A percentile compares a stretch with the other conserved stretches of the same genome.
Conservation (phyloP, 176 grass and related monocot species). For the Saccharum officinarum region DNA sequence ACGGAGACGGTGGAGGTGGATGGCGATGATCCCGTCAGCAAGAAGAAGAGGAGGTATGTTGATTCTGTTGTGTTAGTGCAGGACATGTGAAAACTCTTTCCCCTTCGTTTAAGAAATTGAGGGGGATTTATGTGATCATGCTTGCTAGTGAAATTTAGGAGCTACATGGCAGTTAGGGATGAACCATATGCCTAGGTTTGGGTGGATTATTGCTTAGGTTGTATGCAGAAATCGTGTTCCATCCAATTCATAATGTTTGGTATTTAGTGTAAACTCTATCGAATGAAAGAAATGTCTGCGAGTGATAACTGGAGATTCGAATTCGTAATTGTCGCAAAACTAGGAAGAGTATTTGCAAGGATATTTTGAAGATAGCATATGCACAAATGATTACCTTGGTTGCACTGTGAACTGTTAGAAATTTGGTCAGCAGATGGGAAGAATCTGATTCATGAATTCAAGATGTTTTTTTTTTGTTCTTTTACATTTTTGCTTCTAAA, state of each 20-base stretch:
- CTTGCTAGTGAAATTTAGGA: no score
- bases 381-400: neutral
- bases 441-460: neutral
- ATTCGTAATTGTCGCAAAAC: neutral
- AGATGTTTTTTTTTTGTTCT: no score
- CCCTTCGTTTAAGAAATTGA: neutral
- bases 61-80: neutral
- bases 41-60: slow-evolving; percentile 83
- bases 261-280: neutral
- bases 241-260: neutral
- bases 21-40: slow-evolving; percentile 62
- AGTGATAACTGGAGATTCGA: neutral
- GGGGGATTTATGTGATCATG: no score
- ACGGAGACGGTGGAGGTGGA: slow-evolving; percentile 38
- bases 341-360: neutral
- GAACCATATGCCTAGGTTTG: no score
- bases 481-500: neutral
- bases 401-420: neutral
- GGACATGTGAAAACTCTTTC: neutral
- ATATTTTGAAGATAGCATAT: neutral
- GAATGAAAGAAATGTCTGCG: neutral
- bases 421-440: neutral
- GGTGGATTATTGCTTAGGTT: no score
- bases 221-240: neutral
- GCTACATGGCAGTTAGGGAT: no score